Percentiles rank a stretch among this genome's conserved stretches.
Evolutionary conservation across 73 alveolate species (phyloP).

Genomic region (Paramecium biaurelia): DNA sequence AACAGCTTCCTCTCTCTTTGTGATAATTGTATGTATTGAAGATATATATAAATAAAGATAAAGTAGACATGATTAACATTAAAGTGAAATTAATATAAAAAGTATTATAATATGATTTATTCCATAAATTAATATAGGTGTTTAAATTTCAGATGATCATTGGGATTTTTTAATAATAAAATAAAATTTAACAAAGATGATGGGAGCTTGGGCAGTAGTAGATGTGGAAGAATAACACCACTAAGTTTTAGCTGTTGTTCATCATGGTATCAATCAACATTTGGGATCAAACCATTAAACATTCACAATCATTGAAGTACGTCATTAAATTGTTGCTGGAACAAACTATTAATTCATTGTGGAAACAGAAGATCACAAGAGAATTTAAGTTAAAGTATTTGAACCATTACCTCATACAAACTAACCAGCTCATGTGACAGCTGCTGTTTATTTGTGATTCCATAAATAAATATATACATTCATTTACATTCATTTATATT

Average conservation of each 20-base stretch:
- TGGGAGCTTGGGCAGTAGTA: slow-evolving; percentile 51
- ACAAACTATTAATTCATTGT: slow-evolving; percentile 29
- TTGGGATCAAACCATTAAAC: slow-evolving; percentile 6
- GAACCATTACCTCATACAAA: slow-evolving; percentile 50
- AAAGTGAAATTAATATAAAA: background rate
- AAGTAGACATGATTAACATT: background rate
- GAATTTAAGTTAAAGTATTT: slow-evolving; percentile 20
- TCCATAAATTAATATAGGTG: background rate
- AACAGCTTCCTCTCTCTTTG: too few species aligned
- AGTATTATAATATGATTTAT: background rate
- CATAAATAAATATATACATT: background rate
- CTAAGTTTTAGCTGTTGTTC: background rate
- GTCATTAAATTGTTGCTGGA: slow-evolving; percentile 50
- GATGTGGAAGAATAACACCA: background rate
- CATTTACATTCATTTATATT: slow-evolving; percentile 39
- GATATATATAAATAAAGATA: background rate
- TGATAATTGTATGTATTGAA: background rate
- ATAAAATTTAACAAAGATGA: slow-evolving; percentile 3
- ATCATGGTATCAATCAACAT: background rate
- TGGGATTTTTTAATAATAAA: background rate
- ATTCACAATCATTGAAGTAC: slow-evolving; percentile 16
- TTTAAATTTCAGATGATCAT: background rate
- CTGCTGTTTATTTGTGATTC: slow-evolving; percentile 1
- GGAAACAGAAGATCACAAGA: background rate
- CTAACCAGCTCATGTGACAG: slow-evolving; percentile 26